Evolutionary conservation across 225 moss, liverwort and hornwort genomes (phyloP), one percentile per base, ranked within the genome.

Genomic region (Physcomitrellopsis africana): DNA sequence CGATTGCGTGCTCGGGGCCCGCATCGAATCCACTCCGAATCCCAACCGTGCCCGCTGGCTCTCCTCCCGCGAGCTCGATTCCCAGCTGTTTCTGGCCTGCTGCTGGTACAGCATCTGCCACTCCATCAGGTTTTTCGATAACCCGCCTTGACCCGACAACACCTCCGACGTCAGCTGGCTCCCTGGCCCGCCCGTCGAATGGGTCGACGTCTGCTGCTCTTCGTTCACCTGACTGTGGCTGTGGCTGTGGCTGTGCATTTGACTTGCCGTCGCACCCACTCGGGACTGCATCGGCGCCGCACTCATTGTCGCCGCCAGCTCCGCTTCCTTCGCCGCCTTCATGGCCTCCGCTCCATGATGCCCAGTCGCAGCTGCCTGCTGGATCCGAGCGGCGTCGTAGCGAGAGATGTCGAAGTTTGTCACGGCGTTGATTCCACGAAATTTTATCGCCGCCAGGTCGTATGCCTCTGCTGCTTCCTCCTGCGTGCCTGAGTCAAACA

Each of bases 381-480:
- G 81, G 72, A 99, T 99, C 57, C 94, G 83, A 61, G 93, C 91
- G 4, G 97, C 93, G 81, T 99, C 97, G 76, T 99, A 99, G 0
- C 94, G 90, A 48, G 94, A 94, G 82, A 99, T 99, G 76, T 99
- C 97, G 73, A 99, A 99, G 86, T 99, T 99, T 11, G 97, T 99
- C 70, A 99, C 97, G 0, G 94, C 94, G 64, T 99, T 99, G 63
- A 94, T 99, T 37, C 97, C 97, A 14, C 94, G 90, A 65, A 99
- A 99, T 80, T 99, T 99, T 51, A 99, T 99, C 9, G 97, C 97
- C 9, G 97, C 97, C 17, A 99, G 92, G 80, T 99, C 97, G 67
- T 99, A 99, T 0, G 97, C 97, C 75, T 99, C 97, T 0, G 97
- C 97, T n/a, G 97, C 97, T 77, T 99, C 97, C 79, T 99, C 97